A percentile compares a stretch with the other conserved stretches of the same genome.
These are phyloP conservation scores for Neodidymelliopsis sp. DNA, from an alignment of 2,329 filamentous ascomycete species.

Conservation along the genomic window DNA sequence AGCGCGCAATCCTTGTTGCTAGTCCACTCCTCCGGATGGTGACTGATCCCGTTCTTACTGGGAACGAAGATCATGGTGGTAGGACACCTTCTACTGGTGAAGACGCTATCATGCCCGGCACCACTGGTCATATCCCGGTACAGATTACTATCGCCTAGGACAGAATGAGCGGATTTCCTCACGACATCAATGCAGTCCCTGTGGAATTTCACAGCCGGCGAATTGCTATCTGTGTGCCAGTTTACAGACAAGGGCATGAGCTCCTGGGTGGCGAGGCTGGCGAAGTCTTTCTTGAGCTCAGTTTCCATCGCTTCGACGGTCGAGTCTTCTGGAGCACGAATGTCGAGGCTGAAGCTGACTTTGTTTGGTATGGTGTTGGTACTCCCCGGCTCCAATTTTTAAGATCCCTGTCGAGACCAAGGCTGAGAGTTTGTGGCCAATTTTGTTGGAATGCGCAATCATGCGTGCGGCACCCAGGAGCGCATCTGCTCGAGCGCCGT, in stretches of 20 bases:
- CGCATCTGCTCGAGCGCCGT: conserved; percentile 71
- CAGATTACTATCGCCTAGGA: neutral
- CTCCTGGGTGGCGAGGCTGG: too few species aligned
- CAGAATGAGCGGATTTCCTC: neutral
- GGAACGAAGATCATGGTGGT: neutral
- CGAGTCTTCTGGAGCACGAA: too few species aligned
- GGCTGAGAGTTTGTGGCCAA: conserved; percentile 66
- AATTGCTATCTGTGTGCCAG: too few species aligned
- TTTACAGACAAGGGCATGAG: too few species aligned
- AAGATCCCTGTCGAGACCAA: conserved; percentile 76
- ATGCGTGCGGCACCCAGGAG: conserved; percentile 71
- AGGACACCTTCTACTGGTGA: neutral
- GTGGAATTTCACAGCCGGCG: too few species aligned
- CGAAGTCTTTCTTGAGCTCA: too few species aligned
- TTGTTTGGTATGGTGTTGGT: conserved; percentile 77
- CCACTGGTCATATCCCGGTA: too few species aligned
- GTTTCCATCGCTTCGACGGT: too few species aligned
- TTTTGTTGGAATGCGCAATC: conserved; percentile 70
- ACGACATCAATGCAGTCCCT: neutral
- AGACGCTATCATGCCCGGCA: neutral
- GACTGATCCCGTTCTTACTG: neutral
- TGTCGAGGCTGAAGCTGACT: conserved; percentile 73
- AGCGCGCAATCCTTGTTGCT: neutral
- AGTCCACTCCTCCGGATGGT: neutral
- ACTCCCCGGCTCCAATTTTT: conserved; percentile 68